phyloP scores from a whole-genome alignment of 2,329 filamentous ascomycete species.

The Juglanconis oblonga region DNA sequence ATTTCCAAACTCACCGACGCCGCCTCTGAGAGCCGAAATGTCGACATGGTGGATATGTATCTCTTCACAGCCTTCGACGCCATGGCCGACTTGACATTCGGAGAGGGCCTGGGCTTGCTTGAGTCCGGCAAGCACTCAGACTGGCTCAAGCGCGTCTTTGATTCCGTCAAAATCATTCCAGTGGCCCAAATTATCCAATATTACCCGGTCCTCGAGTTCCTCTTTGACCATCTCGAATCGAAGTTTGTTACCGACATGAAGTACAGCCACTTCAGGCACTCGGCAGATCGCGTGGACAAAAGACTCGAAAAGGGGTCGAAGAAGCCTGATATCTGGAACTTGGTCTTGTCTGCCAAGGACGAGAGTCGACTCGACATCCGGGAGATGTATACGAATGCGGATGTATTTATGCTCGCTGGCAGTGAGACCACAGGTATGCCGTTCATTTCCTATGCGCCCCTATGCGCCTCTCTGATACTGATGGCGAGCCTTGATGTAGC shows the following conservation, averaged over 20 bases:
- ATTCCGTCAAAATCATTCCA: background rate
- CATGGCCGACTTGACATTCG: conserved; percentile 8
- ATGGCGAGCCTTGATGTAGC: background rate
- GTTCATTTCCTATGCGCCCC: conserved; percentile 15
- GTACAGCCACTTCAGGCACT: conserved; percentile 2
- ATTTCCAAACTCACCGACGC: too few species aligned
- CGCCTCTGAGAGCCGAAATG: too few species aligned
- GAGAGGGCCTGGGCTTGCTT: conserved; percentile 20
- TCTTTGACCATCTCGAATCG: background rate
- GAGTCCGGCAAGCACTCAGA: conserved; percentile 13
- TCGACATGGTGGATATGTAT: too few species aligned
- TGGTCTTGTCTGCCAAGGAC: conserved; percentile 21
- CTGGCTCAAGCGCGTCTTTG: conserved; percentile 18
- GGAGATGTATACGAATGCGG: conserved; percentile 21
- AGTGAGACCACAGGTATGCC: conserved; percentile 37
- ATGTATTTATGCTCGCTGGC: conserved; percentile 21
- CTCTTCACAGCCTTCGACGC: too few species aligned
- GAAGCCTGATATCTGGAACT: conserved; percentile 26
- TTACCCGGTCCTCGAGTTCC: background rate
- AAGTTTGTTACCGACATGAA: background rate
- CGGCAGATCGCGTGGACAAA: conserved; percentile 27
- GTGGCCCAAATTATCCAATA: background rate
- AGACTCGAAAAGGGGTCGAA: conserved; percentile 25
- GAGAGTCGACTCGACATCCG: conserved; percentile 16
- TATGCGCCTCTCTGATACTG: background rate